Evolutionary conservation across 1,284 basidiomycete genomes (phyloP).

Genomic region (Grifola frondosa): DNA sequence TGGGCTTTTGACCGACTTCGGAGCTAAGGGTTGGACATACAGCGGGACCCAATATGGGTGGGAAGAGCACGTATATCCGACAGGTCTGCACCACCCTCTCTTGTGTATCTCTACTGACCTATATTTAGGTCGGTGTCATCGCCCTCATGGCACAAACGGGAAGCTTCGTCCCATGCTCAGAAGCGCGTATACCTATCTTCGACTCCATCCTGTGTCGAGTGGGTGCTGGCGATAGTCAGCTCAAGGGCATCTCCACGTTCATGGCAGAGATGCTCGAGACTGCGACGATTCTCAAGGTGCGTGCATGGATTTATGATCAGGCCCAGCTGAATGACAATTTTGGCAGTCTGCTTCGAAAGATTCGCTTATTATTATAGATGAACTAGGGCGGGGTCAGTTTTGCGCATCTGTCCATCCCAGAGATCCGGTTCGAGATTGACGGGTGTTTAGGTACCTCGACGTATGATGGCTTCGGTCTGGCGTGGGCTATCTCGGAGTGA

Average conservation of each 20-base stretch:
- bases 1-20: no score
- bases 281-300: constrained; percentile 88
- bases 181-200: constrained; percentile 88
- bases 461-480: constrained; percentile 97
- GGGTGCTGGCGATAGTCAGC: constrained; percentile 95
- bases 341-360: constrained; percentile 84
- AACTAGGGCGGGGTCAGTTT: constrained; percentile 82
- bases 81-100: constrained; percentile 46
- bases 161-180: constrained; percentile 90
- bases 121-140: constrained; percentile 80
- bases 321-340: no score
- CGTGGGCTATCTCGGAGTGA: constrained; percentile 98
- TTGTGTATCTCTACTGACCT: neutral
- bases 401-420: neutral
- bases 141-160: constrained; percentile 95
- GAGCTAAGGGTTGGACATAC: no score
- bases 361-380: constrained; percentile 97
- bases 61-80: constrained; percentile 92
- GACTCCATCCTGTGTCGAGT: constrained; percentile 97
- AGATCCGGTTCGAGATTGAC: constrained; percentile 1
- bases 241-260: constrained; percentile 98
- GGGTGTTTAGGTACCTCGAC: constrained; percentile 82
- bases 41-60: constrained; percentile 97
- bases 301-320: no score
- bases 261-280: constrained; percentile 99